Conservation (phyloP, 768 basidiomycete species). For the Lactarius hatsudake region DNA sequence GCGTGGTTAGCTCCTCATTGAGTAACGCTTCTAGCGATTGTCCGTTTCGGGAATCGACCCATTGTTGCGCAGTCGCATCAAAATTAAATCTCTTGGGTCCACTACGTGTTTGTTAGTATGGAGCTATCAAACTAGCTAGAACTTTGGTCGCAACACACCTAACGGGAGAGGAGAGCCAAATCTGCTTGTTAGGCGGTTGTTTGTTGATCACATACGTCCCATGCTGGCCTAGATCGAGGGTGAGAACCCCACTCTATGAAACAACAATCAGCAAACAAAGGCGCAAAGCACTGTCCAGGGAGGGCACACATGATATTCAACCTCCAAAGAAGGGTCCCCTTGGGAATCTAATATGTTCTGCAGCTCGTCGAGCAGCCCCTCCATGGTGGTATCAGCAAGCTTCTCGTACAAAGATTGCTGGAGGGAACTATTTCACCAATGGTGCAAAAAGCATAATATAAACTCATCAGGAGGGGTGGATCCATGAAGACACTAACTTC, state of each 20-base stretch:
- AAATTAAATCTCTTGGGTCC: slow-evolving; percentile 94
- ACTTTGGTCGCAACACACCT: slow-evolving; percentile 48
- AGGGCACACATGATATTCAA: slow-evolving; percentile 64
- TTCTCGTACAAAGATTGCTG: slow-evolving; percentile 51
- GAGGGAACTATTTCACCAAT: slow-evolving; percentile 12
- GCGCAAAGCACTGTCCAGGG: slow-evolving; percentile 31
- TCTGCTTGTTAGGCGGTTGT: slow-evolving; percentile 96
- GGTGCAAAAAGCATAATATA: neutral
- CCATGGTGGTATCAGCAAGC: slow-evolving; percentile 77
- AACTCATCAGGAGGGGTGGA: slow-evolving; percentile 7
- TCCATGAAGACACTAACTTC: neutral
- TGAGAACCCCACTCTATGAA: slow-evolving; percentile 83
- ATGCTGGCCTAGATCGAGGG: slow-evolving; percentile 66
- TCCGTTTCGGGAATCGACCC: slow-evolving; percentile 77
- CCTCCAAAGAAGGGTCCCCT: slow-evolving; percentile 61
- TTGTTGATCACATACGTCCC: slow-evolving; percentile 97
- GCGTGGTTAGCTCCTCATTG: slow-evolving; percentile 60
- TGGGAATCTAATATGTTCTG: slow-evolving; percentile 67
- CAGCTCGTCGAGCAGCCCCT: slow-evolving; percentile 64
- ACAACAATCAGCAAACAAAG: neutral
- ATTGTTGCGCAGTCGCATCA: slow-evolving; percentile 49
- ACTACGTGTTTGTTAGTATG: slow-evolving; percentile 39
- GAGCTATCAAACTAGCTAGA: neutral
- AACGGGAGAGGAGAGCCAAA: slow-evolving; percentile 89
- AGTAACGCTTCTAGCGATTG: slow-evolving; percentile 58